Evolutionary conservation across 1,284 basidiomycete species (phyloP), one percentile per base, ranked within the genome.

Genomic region (Cutaneotrichosporon cutaneum): DNA sequence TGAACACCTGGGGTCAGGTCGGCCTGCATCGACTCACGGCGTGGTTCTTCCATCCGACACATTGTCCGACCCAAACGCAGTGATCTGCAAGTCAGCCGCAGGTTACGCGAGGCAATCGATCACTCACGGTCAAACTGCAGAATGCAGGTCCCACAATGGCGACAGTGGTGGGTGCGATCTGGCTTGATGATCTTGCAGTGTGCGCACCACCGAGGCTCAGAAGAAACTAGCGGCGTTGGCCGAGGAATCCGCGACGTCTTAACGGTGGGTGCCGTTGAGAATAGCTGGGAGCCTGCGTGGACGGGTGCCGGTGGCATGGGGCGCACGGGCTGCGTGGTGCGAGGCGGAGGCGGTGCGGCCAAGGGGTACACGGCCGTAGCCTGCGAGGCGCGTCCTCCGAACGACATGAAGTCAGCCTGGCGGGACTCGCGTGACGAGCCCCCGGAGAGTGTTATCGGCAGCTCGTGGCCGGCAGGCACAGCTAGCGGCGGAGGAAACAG

Each of bases 21-120:
- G 0, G 16, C 24, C 26, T 18, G 36, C 33, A n/a, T 13, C 16
- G 2, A 58, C 70, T 57, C 44, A 76, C 77, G 59, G 78, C 76
- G 59, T 79, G 77, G 60, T 80, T 80, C 7, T 63, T 64, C 76
- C 75, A 78, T 2, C 78, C 78, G 6, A 80, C 76, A 60, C 78
- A 80, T 58, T 72, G 73, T 3, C 77, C 77, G 6, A 80, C 67
- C 77, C 77, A 79, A 3, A 73, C n/a, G 48, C 77, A 77, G 52
- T 77, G 76, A 55, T 77, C 74, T 76, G 45, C 4, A 1, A 1
- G 22, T 64, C 24, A 61, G 59, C 26, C 1, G 0, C 9, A 24
- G 27, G 7, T 21, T 0, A 7, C 10, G n/a, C n/a, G n/a, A n/a
- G n/a, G 22, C 10, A n/a, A 24, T 8, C 35, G 27, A 21, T 18